Percentiles rank a stretch among this genome's conserved stretches.
Conservation (phyloP, 257 asterid species). For the Nicotiana tomentosiformis region DNA sequence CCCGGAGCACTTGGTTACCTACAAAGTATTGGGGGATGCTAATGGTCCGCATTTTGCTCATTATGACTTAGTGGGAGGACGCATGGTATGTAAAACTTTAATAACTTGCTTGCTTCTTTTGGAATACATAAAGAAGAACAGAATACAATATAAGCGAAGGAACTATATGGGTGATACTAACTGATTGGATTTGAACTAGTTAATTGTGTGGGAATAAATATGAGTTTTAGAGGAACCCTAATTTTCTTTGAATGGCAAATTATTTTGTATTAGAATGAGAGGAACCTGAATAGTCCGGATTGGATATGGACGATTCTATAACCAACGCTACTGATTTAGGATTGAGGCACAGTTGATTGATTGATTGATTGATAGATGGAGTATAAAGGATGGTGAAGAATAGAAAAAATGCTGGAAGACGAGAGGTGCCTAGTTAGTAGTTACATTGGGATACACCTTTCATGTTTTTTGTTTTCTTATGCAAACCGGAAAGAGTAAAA, state of each 20-base stretch:
- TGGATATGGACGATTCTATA: not conserved
- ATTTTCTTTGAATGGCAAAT: not conserved
- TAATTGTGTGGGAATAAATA: not conserved
- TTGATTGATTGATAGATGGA: not conserved
- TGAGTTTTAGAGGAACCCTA: not conserved
- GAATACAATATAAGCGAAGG: not conserved
- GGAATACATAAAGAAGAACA: not conserved
- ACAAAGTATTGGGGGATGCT: constrained; percentile 69
- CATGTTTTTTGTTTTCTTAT: not conserved
- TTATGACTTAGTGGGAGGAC: constrained; percentile 94
- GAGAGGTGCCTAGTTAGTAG: constrained; percentile 1
- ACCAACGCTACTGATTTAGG: not conserved
- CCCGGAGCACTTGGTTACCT: constrained; percentile 69
- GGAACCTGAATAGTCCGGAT: not conserved
- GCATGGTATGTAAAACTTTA: constrained; percentile 47
- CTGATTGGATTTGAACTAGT: not conserved
- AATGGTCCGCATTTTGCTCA: constrained; percentile 96
- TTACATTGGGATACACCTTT: not conserved
- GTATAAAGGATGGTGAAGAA: not conserved
- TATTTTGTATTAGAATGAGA: not conserved
- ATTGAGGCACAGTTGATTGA: not conserved
- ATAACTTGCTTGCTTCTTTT: not conserved
- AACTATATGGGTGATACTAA: constrained; percentile 1
- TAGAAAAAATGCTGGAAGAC: not conserved
- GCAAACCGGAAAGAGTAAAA: not conserved